These are phyloP conservation scores for Pharnaceum exiguum DNA, from an alignment of 148 eudicot genomes.

Conservation along the genomic window DNA sequence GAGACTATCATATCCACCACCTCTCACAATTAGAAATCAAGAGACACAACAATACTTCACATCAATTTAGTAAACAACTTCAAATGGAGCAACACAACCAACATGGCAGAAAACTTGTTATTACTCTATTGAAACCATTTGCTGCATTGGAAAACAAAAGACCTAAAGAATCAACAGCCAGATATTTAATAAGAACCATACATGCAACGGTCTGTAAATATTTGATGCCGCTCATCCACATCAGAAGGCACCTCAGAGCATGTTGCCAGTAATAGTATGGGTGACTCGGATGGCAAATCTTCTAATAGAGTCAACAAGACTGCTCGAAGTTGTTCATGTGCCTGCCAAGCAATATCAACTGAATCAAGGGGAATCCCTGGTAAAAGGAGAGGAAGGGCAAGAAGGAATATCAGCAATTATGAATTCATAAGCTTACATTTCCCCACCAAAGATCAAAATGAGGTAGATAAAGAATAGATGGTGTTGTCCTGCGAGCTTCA, in stretches of 20 bases:
- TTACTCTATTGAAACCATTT: neutral
- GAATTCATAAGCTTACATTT: slow-evolving; percentile 53
- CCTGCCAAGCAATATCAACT: slow-evolving; percentile 44
- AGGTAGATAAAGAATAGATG: slow-evolving; percentile 87
- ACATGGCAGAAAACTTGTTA: too few relatives aligned
- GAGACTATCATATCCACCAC: too few relatives aligned
- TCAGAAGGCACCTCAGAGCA: slow-evolving; percentile 50
- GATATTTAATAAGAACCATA: slow-evolving; percentile 29
- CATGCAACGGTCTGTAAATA: slow-evolving; percentile 64
- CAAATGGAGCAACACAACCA: too few relatives aligned
- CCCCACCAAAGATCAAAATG: slow-evolving; percentile 95
- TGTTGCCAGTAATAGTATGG: slow-evolving; percentile 81
- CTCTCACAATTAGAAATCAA: too few relatives aligned
- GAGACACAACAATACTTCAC: too few relatives aligned
- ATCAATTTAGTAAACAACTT: too few relatives aligned
- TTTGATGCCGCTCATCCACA: slow-evolving; percentile 32
- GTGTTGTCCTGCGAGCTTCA: slow-evolving; percentile 97
- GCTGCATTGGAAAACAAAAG: slow-evolving; percentile 1
- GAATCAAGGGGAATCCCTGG: slow-evolving; percentile 9
- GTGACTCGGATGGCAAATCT: slow-evolving; percentile 90
- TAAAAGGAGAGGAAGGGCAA: neutral
- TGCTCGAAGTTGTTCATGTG: slow-evolving; percentile 92
- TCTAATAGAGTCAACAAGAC: slow-evolving; percentile 76
- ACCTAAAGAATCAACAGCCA: slow-evolving; percentile 5
- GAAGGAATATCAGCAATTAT: neutral